phyloP scores from a whole-genome alignment of 257 asterid species.

The Asclepias syriaca region DNA sequence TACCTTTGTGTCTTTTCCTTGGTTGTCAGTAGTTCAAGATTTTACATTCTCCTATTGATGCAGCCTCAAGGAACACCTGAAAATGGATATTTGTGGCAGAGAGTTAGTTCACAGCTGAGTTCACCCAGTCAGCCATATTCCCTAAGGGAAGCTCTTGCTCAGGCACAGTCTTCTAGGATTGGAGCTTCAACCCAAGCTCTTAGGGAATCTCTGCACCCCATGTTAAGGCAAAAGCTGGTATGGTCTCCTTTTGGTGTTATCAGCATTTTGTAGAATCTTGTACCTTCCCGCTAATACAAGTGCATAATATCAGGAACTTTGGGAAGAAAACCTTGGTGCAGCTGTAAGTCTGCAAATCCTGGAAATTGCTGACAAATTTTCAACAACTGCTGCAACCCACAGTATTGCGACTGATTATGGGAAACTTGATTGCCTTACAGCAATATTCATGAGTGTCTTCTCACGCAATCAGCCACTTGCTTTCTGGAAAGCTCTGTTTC shows the following conservation, averaged over 20 bases:
- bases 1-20: slow-evolving; percentile 11
- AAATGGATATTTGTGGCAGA: slow-evolving; percentile 96
- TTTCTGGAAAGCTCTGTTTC: slow-evolving; percentile 88
- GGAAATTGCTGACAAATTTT: slow-evolving; percentile 80
- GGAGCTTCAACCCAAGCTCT: slow-evolving; percentile 94
- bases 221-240: slow-evolving; percentile 97
- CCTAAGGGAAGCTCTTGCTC: slow-evolving; percentile 95
- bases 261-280: background rate
- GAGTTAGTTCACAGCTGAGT: slow-evolving; percentile 93
- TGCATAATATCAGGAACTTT: slow-evolving; percentile 70
- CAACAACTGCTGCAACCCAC: slow-evolving; percentile 69
- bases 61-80: slow-evolving; percentile 99
- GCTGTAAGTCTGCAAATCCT: slow-evolving; percentile 92
- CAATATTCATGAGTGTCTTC: slow-evolving; percentile 74
- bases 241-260: background rate
- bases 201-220: slow-evolving; percentile 94
- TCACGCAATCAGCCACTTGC: slow-evolving; percentile 85
- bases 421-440: slow-evolving; percentile 92
- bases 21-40: slow-evolving; percentile 8
- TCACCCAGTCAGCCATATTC: slow-evolving; percentile 99
- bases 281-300: slow-evolving; percentile 3
- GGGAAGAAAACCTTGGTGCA: slow-evolving; percentile 98
- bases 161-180: slow-evolving; percentile 95
- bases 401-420: slow-evolving; percentile 95
- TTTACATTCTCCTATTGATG: slow-evolving; percentile 29